Percentiles rank a stretch among this genome's conserved stretches.
Evolutionary conservation across 306 rosid genomes (phyloP).

Genomic region (Inga oerstediana): DNA sequence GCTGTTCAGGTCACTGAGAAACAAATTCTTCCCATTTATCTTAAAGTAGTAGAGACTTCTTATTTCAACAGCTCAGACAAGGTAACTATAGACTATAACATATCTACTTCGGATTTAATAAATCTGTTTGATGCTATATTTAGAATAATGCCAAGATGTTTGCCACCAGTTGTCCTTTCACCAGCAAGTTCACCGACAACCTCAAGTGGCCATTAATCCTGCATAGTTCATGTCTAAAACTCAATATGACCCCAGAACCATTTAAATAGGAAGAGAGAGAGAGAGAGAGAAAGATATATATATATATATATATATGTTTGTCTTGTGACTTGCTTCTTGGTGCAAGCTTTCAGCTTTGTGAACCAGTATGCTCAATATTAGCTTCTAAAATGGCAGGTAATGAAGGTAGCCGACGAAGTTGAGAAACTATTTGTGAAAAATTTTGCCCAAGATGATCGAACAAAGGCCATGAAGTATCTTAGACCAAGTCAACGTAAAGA

Average conservation of each 20-base stretch:
- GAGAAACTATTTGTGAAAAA: slow-evolving; percentile 79
- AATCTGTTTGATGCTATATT: slow-evolving; percentile 31
- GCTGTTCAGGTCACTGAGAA: slow-evolving; percentile 78
- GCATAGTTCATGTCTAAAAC: slow-evolving; percentile 48
- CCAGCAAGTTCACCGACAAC: slow-evolving; percentile 58
- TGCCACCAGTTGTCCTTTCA: slow-evolving; percentile 54
- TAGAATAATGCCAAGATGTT: slow-evolving; percentile 48
- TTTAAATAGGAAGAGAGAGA: neutral
- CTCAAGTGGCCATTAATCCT: slow-evolving; percentile 67
- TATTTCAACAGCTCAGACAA: slow-evolving; percentile 94
- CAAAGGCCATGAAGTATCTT: slow-evolving; percentile 97
- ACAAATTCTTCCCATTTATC: slow-evolving; percentile 84
- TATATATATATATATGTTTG: slow-evolving; percentile 36
- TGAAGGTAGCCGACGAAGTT: slow-evolving; percentile 71
- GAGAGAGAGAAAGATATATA: neutral
- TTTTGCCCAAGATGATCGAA: slow-evolving; percentile 71
- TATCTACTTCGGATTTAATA: slow-evolving; percentile 28
- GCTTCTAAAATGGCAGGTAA: slow-evolving; percentile 61
- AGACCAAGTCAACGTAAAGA: slow-evolving; percentile 83
- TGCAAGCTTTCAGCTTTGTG: slow-evolving; percentile 22
- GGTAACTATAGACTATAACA: slow-evolving; percentile 52
- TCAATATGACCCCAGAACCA: slow-evolving; percentile 24
- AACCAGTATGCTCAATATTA: slow-evolving; percentile 41
- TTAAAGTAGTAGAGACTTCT: slow-evolving; percentile 90
- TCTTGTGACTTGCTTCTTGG: slow-evolving; percentile 45